Base-by-base conservation (phyloP, 305 asterid species). In the Fraxinus dipetala region DNA sequence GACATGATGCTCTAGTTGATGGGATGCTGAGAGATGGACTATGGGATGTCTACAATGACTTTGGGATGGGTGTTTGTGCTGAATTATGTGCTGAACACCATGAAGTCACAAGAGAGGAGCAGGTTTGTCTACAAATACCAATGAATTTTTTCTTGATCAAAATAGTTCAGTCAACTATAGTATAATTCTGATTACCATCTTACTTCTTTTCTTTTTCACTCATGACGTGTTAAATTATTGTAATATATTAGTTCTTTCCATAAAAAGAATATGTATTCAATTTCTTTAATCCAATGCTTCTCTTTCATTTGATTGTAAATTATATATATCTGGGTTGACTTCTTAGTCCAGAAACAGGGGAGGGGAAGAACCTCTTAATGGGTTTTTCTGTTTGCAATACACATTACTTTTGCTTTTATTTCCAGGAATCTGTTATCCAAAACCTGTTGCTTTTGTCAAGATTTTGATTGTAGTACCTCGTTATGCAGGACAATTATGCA, bases 41-140 rank as follows among this genome's bases (percentile, higher is more conserved):
- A 30, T 94, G 98, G 97, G 99, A 96, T 91, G 99, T 92, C 65
- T 96, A 94, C 81, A 91, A 90, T 87, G 98, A 96, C 82, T 91
- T 83, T 56, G 97, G 97, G 74, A 96, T 96, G 99, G 99, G 98
- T 6, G 98, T 94, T 85, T 96, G 99, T 85, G 99, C 99, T 84
- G 99, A 96, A 88, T 80, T 91, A 83, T 96, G 99, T 81, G 93
- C 98, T 26, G 98, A 94, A 77, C 87, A 88, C 81, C 98, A 96
- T 79, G 88, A 77, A 83, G 76, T 96, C 84, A 85, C 98, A 69
- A 90, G 99, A 90, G 98, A 96, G 78, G 92, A 93, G 83, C 99
- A 94, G 98, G 99, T 96, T 74, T 80, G 87, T 87, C 54, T 80
- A 36, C 54, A 26, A 30, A 14, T 16, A 13, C 70, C 78, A 67